These are phyloP conservation scores for Penicillium rolfsii DNA, from an alignment of 2,329 filamentous ascomycete species.

Conservation along the genomic window DNA sequence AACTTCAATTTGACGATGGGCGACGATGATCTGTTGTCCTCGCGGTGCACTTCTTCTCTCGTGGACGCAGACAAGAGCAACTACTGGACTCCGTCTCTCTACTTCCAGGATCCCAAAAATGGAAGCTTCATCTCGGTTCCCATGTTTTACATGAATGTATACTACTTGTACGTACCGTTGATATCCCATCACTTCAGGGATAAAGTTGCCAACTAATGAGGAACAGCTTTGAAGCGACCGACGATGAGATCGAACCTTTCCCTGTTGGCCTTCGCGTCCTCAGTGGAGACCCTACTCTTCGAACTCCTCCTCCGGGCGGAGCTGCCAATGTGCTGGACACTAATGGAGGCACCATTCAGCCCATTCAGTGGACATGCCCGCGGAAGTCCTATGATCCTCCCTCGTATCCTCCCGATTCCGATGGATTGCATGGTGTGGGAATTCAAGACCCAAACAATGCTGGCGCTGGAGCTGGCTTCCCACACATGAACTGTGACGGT, in stretches of 20 bases:
- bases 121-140: constrained; percentile 68
- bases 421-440: constrained; percentile 22
- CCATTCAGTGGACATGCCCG: constrained; percentile 23
- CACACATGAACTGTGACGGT: constrained; percentile 25
- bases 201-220: not conserved
- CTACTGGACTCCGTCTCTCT: constrained; percentile 77
- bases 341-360: constrained; percentile 21
- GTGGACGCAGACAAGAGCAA: constrained; percentile 70
- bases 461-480: constrained; percentile 22
- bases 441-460: constrained; percentile 22
- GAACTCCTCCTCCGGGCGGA: constrained; percentile 53
- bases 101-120: constrained; percentile 63
- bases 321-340: constrained; percentile 39
- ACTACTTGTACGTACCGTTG: constrained; percentile 65
- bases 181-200: constrained; percentile 15
- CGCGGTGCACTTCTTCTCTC: constrained; percentile 71
- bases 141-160: constrained; percentile 57
- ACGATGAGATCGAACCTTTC: constrained; percentile 70
- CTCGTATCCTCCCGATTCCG: constrained; percentile 18
- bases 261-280: constrained; percentile 73
- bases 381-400: constrained; percentile 17
- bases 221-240: constrained; percentile 43
- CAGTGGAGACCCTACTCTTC: constrained; percentile 57
- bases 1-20: constrained; percentile 66
- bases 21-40: constrained; percentile 63